Evolutionary conservation across 2,329 filamentous ascomycete genomes (phyloP), one percentile per base, ranked within the genome.

Genomic region (Ilyonectria destructans): DNA sequence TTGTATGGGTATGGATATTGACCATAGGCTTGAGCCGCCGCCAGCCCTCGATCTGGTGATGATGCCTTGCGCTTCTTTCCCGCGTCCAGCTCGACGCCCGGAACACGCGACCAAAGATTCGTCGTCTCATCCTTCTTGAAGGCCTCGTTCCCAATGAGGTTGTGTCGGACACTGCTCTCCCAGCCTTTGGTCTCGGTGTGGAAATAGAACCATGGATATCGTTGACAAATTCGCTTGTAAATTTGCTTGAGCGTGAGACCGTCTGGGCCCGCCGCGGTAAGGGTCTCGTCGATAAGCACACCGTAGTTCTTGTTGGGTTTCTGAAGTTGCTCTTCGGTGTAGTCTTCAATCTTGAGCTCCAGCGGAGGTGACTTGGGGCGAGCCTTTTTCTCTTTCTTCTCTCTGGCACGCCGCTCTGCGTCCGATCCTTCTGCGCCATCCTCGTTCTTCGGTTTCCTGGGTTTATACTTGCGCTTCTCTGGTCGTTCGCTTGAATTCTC

Each of bases 391-490:
- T 88, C 84, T 76, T 89, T 88, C 82, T 89, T 89, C 75, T 89
- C 85, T 65, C 85, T 86, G 60, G 84, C 82, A n/a, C 85, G 82
- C 70, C 84, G 84, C 72, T 89, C 88, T n/a, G 82, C 86, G 71
- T 88, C 87, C 7, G 86, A 88, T 3, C 85, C 88, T 71, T 88
- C 87, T 67, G 82, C 85, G 33, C 87, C 88, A 33, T 87, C 85
- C 62, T 89, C 87, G 48, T 69, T 71, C 73, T 84, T 87, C 8
- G 86, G 84, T 75, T 88, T 91, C 60, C 90, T 83, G 62, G 89
- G 89, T 70, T 90, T 91, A 77, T 91, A 92, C 74, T 90, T 91
- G 67, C 90, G 85, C 81, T 92, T 92, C 79, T 91, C 89, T 2
- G 86, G 85, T 65, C 83, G 84, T 51, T 88, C 86, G 1, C 82